Percentiles rank a stretch among this genome's conserved stretches.
phyloP scores from a whole-genome alignment of 164 flowering plant genomes.

The Stephania yunnanensis region DNA sequence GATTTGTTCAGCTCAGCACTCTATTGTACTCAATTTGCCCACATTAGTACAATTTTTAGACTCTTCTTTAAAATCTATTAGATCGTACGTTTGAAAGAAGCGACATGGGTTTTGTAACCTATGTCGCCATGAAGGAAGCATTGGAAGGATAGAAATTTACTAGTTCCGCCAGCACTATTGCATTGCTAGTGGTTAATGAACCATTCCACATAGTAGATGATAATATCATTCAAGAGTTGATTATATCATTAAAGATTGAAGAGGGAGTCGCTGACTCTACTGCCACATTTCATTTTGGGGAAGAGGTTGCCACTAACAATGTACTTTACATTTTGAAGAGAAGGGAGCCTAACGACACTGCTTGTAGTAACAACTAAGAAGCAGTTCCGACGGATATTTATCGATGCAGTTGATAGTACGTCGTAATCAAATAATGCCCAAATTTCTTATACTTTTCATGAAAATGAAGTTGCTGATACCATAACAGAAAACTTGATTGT shows the following conservation, averaged over 20 bases:
- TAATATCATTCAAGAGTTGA: constrained; percentile 56
- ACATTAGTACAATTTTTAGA: too few relatives aligned
- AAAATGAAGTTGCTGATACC: neutral
- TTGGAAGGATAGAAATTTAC: constrained; percentile 79
- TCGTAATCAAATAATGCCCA: neutral
- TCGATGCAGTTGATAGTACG: constrained; percentile 10
- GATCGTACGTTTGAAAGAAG: constrained; percentile 55
- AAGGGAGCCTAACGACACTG: too few relatives aligned
- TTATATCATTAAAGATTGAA: constrained; percentile 63
- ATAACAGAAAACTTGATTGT: neutral
- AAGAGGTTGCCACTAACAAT: too few relatives aligned
- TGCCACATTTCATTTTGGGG: too few relatives aligned
- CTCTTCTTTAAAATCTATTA: too few relatives aligned
- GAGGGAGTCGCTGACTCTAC: constrained; percentile 34
- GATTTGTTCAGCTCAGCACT: too few relatives aligned
- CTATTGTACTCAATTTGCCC: too few relatives aligned
- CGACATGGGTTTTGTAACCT: neutral
- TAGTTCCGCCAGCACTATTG: constrained; percentile 78
- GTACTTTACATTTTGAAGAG: too few relatives aligned
- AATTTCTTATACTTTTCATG: neutral
- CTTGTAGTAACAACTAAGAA: constrained; percentile 19
- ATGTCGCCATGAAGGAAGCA: constrained; percentile 80
- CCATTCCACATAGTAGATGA: constrained; percentile 62
- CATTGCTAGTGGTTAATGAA: constrained; percentile 65
- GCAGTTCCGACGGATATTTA: constrained; percentile 61